phyloP scores from a whole-genome alignment of 805 yeast genomes.

The Spathaspora sp. region DNA sequence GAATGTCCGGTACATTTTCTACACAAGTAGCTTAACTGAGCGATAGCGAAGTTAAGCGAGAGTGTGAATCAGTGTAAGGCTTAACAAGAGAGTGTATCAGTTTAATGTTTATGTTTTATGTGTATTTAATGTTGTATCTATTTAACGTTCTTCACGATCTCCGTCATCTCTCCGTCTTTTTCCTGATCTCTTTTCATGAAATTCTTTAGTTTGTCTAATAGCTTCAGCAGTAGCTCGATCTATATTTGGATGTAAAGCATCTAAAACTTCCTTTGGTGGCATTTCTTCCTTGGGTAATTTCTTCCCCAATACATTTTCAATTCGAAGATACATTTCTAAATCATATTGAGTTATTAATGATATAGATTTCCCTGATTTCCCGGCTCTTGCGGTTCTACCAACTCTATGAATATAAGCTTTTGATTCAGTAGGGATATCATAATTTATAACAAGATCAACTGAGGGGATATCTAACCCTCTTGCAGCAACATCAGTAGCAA shows the following conservation, averaged over 20 bases:
- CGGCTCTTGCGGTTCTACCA: slow-evolving; percentile 95
- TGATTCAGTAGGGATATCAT: slow-evolving; percentile 80
- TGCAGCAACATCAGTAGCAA: slow-evolving; percentile 87
- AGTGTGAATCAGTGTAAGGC: background rate
- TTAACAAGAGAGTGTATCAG: background rate
- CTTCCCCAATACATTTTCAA: slow-evolving; percentile 81
- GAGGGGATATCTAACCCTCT: slow-evolving; percentile 84
- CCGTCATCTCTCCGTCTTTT: slow-evolving; percentile 24
- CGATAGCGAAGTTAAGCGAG: background rate
- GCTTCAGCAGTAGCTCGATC: slow-evolving; percentile 92
- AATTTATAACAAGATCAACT: slow-evolving; percentile 73
- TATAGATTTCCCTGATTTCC: slow-evolving; percentile 81
- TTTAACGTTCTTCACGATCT: slow-evolving; percentile 29
- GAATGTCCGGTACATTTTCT: slow-evolving; percentile 79
- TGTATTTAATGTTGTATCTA: background rate
- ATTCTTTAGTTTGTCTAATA: slow-evolving; percentile 69
- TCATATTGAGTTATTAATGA: slow-evolving; percentile 94
- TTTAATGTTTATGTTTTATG: background rate
- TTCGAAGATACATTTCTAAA: slow-evolving; percentile 79
- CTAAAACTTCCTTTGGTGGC: slow-evolving; percentile 72
- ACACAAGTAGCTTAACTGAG: slow-evolving; percentile 18
- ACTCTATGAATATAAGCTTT: slow-evolving; percentile 85
- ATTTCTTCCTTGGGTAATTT: slow-evolving; percentile 77
- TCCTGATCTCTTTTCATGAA: slow-evolving; percentile 40
- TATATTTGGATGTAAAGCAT: slow-evolving; percentile 78